These are phyloP conservation scores for Penicillium canescens DNA, from an alignment of 495 filamentous ascomycete genomes.

Conservation along the genomic window DNA sequence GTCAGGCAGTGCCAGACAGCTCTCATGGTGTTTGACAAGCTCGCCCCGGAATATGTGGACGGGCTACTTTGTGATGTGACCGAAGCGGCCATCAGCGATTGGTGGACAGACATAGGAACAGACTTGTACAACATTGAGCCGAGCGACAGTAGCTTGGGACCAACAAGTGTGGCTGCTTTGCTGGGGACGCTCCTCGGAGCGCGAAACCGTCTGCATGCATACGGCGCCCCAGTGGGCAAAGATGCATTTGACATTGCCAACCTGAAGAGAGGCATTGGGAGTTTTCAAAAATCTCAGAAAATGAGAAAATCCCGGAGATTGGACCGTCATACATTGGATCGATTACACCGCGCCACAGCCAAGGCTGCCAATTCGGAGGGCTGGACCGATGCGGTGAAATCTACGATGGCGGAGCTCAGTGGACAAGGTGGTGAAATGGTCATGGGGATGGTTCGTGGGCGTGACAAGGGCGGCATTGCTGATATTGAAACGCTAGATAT, in stretches of 20 bases:
- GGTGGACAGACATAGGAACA: slow-evolving; percentile 93
- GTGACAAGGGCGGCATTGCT: slow-evolving; percentile 84
- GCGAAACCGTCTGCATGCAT: slow-evolving; percentile 79
- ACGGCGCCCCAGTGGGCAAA: slow-evolving; percentile 81
- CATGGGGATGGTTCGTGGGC: slow-evolving; percentile 86
- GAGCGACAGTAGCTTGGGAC: slow-evolving; percentile 85
- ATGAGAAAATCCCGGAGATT: slow-evolving; percentile 73
- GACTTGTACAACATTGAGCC: slow-evolving; percentile 91
- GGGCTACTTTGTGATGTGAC: slow-evolving; percentile 92
- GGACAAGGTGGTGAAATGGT: slow-evolving; percentile 96
- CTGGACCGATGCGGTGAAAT: slow-evolving; percentile 89
- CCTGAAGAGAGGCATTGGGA: slow-evolving; percentile 77
- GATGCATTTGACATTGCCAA: slow-evolving; percentile 86
- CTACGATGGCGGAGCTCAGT: slow-evolving; percentile 88
- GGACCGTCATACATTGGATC: slow-evolving; percentile 79
- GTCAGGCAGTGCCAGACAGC: slow-evolving; percentile 93
- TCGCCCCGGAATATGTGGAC: slow-evolving; percentile 88
- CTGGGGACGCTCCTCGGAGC: slow-evolving; percentile 88
- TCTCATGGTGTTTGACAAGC: slow-evolving; percentile 81
- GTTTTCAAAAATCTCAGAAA: slow-evolving; percentile 89
- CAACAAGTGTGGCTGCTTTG: slow-evolving; percentile 87
- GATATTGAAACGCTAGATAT: slow-evolving; percentile 91
- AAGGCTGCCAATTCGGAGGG: slow-evolving; percentile 84
- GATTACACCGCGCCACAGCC: slow-evolving; percentile 76
- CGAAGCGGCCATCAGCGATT: slow-evolving; percentile 85